Percentiles rank a stretch among this genome's conserved stretches.
phyloP scores from a whole-genome alignment of 805 yeast species.

The Myxozyma lipomycoides region DNA sequence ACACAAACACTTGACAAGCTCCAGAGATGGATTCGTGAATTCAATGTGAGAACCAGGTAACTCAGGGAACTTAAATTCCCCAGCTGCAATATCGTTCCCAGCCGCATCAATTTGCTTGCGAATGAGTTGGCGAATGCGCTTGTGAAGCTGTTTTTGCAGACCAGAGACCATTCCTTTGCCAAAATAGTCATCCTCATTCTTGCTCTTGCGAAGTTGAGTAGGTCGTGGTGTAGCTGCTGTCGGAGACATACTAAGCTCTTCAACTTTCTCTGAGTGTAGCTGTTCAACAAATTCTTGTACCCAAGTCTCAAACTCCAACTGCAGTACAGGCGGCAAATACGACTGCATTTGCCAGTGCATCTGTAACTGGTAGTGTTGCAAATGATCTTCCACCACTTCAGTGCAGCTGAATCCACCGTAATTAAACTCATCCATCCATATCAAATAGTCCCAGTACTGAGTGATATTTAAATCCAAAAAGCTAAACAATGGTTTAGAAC shows the following conservation, averaged over 20 bases:
- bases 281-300: slow-evolving; percentile 68
- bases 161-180: slow-evolving; percentile 33
- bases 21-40: slow-evolving; percentile 68
- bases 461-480: slow-evolving; percentile 70
- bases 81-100: slow-evolving; percentile 57
- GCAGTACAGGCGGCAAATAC: slow-evolving; percentile 70
- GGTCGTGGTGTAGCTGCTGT: slow-evolving; percentile 32
- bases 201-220: slow-evolving; percentile 12
- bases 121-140: slow-evolving; percentile 61
- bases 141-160: slow-evolving; percentile 40
- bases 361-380: slow-evolving; percentile 38
- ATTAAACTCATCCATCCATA: slow-evolving; percentile 93
- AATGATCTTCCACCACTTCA: slow-evolving; percentile 36
- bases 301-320: slow-evolving; percentile 87
- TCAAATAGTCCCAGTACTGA: slow-evolving; percentile 84
- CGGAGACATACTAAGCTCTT: slow-evolving; percentile 17
- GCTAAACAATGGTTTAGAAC: slow-evolving; percentile 77
- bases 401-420: slow-evolving; percentile 64
- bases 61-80: slow-evolving; percentile 67
- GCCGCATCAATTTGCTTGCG: slow-evolving; percentile 65
- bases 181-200: slow-evolving; percentile 34
- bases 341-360: slow-evolving; percentile 75
- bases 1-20: slow-evolving; percentile 69
- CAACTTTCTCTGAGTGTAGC: slow-evolving; percentile 53
- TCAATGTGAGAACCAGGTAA: slow-evolving; percentile 68